These are phyloP conservation scores for Schizothecium vesticola DNA, from an alignment of 495 filamentous ascomycete species.

Conservation along the genomic window DNA sequence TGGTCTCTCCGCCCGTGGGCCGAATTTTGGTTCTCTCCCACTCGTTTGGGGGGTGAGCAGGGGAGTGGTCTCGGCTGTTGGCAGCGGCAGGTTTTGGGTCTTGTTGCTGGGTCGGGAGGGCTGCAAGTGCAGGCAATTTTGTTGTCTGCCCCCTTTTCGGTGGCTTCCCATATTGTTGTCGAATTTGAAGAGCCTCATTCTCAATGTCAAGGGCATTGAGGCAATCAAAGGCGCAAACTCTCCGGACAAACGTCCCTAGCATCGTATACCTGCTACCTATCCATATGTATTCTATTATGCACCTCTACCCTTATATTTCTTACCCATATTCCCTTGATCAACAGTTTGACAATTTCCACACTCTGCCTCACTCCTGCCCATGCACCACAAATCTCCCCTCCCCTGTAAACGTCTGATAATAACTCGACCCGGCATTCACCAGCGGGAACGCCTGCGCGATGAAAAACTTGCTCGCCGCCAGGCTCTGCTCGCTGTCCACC, in stretches of 20 bases:
- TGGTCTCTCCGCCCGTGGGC: neutral
- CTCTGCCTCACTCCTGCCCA: neutral
- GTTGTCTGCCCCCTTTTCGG: neutral
- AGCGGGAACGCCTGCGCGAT: constrained; percentile 12
- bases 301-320: too few species aligned
- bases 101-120: too few species aligned
- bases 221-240: too few species aligned
- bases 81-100: too few species aligned
- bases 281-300: too few species aligned
- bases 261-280: neutral
- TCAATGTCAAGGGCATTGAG: too few species aligned
- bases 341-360: too few species aligned
- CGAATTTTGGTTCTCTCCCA: neutral
- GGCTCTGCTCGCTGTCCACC: constrained; percentile 15
- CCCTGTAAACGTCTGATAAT: constrained; percentile 17
- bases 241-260: neutral
- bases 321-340: too few species aligned
- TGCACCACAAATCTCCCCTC: constrained; percentile 10
- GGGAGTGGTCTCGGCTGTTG: neutral
- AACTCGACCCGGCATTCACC: constrained; percentile 12
- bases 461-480: constrained; percentile 17
- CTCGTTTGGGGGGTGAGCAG: too few species aligned
- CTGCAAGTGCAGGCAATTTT: neutral
- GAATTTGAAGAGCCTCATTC: neutral
- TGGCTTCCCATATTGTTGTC: neutral